Percentiles rank a stretch among this genome's conserved stretches.
Evolutionary conservation across 108 stramenopile genomes (phyloP).

Genomic region (Skeletonema menzelii): DNA sequence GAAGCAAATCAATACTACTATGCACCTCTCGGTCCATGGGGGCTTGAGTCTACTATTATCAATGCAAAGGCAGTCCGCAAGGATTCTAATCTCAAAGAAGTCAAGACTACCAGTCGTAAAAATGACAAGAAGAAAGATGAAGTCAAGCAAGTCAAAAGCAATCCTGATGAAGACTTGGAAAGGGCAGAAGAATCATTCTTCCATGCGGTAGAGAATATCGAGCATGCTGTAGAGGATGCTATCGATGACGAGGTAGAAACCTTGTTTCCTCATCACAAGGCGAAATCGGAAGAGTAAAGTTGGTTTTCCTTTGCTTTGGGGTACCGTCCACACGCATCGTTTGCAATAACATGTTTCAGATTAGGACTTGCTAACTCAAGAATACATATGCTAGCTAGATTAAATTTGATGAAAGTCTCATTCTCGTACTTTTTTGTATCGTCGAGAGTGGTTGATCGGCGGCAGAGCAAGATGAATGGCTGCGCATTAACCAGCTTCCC

Average conservation of each 20-base stretch:
- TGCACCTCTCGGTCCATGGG: slow-evolving; percentile 39
- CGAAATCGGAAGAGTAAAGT: slow-evolving; percentile 12
- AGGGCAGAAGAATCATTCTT: slow-evolving; percentile 40
- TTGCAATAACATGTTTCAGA: background rate
- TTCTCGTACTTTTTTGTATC: background rate
- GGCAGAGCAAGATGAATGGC: background rate
- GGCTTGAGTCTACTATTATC: slow-evolving; percentile 19
- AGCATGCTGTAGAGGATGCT: slow-evolving; percentile 29
- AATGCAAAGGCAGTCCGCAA: slow-evolving; percentile 2
- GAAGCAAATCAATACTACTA: slow-evolving; percentile 21
- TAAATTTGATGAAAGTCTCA: background rate
- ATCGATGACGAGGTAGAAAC: slow-evolving; percentile 47
- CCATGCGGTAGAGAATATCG: slow-evolving; percentile 35
- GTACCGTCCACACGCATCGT: background rate
- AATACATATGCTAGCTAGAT: background rate
- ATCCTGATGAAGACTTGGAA: slow-evolving; percentile 20
- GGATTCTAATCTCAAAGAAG: slow-evolving; percentile 13
- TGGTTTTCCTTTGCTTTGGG: background rate
- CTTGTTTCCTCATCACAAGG: slow-evolving; percentile 43
- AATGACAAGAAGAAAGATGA: slow-evolving; percentile 4
- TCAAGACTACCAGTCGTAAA: slow-evolving; percentile 18
- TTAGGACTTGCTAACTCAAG: background rate
- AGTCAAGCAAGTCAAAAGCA: slow-evolving; percentile 20
- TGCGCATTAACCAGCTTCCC: too few species aligned
- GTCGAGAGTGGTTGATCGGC: background rate